phyloP scores from a whole-genome alignment of 352 stramenopile species.

The Pythium sukuiense region DNA sequence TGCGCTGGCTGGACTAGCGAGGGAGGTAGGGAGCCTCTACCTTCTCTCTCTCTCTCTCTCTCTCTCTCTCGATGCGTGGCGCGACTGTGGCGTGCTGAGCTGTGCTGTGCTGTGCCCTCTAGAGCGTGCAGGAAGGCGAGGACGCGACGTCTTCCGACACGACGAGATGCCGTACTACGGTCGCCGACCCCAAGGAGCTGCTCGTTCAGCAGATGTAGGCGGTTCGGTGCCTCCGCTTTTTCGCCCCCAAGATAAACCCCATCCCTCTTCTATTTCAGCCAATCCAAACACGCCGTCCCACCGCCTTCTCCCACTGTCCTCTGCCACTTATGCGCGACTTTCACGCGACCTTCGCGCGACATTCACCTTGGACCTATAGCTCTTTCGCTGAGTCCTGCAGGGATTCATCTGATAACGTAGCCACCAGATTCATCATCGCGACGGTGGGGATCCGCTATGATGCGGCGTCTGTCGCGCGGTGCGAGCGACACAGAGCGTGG shows the following conservation, averaged over 20 bases:
- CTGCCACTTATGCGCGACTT: conserved; percentile 36
- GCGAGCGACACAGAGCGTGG: conserved; percentile 11
- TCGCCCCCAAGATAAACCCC: conserved; percentile 12
- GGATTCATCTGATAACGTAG: conserved; percentile 2
- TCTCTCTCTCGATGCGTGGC: background rate
- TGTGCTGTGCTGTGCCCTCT: background rate
- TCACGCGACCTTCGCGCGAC: conserved; percentile 23
- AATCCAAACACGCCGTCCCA: conserved; percentile 13
- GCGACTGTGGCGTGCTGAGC: background rate
- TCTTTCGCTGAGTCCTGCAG: background rate
- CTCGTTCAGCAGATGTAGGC: conserved; percentile 7
- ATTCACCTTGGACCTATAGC: background rate
- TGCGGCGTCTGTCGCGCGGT: conserved; percentile 16
- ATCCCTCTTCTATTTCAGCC: conserved; percentile 21
- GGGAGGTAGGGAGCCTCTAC: background rate
- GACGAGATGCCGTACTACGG: background rate
- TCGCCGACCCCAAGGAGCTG: background rate
- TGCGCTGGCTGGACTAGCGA: background rate
- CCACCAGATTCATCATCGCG: background rate
- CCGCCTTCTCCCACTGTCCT: conserved; percentile 21
- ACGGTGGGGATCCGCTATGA: background rate
- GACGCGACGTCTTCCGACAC: conserved; percentile 1
- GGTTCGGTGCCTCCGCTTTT: conserved; percentile 15
- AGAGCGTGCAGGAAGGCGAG: background rate
- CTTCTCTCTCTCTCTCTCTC: background rate